Evolutionary conservation across 2,329 filamentous ascomycete species (phyloP), one percentile per base, ranked within the genome.

Genomic region (Neobulgaria alba): DNA sequence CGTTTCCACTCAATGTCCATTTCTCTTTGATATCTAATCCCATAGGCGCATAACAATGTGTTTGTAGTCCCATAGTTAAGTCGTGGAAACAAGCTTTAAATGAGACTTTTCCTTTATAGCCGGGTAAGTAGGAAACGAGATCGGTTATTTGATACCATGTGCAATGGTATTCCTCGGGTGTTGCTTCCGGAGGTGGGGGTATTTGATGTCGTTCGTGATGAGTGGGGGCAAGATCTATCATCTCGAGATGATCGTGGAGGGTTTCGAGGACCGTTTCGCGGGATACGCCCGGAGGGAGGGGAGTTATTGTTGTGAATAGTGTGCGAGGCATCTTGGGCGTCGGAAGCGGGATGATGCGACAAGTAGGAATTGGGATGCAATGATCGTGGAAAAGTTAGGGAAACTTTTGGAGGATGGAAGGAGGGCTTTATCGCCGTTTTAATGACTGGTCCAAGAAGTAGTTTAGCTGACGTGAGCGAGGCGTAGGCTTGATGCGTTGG

Each of bases 221-320:
- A 35, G 93, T 71, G 1, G 87, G 87, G 61, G 92, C 93, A 44
- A 93, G 67, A 57, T 89, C 82, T 57, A 93, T 92, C 80, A 94
- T 55, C 52, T 79, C 79, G 39, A 72, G 60, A 63, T 92, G 85
- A 62, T 85, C 73, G 61, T 89, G 85, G 17, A 93, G 77, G 53
- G 85, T 85, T 36, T 75, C 70, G 44, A 92, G 58, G 33, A 84
- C 85, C n/a, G 75, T 72, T 52, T 82, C 71, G 38, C 85, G 77
- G 33, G 77, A 69, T 46, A 90, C 73, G 51, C 69, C 68, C 3
- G 73, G 54, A 5, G 87, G 86, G 29, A 93, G 71, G 21, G 85
- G 82, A 5, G 23, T 26, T 26, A 26, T 26, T 26, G 23, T 26
- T 26, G 23, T 26, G 23, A 26, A 26, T 26, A 26, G 7, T 7